Evolutionary conservation across 2,329 filamentous ascomycete genomes (phyloP).

Genomic region (Claviceps pusilla): DNA sequence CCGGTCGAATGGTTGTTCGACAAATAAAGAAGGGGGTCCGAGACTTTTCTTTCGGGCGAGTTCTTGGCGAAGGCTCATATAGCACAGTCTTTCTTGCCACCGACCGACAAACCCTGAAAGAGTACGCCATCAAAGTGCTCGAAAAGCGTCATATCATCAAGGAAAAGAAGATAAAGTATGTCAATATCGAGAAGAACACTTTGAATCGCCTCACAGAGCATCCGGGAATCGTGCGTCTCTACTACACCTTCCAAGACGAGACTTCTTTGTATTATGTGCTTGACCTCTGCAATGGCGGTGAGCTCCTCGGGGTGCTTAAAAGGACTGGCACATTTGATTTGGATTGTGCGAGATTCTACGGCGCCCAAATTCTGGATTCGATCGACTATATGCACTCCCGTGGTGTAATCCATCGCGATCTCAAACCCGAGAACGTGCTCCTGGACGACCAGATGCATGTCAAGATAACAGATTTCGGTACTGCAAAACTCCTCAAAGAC

Average conservation of each 20-base stretch:
- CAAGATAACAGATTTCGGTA: constrained; percentile 98
- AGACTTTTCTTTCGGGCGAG: constrained; percentile 85
- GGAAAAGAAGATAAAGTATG: constrained; percentile 99
- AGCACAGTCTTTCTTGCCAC: constrained; percentile 89
- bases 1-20: constrained; percentile 65
- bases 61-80: constrained; percentile 92
- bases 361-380: constrained; percentile 86
- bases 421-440: constrained; percentile 94
- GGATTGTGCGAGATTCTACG: constrained; percentile 88
- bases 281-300: constrained; percentile 81
- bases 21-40: constrained; percentile 93
- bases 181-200: constrained; percentile 98
- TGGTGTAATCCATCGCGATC: constrained; percentile 87
- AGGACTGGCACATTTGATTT: constrained; percentile 89
- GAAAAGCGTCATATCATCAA: constrained; percentile 99
- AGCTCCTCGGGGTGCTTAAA: constrained; percentile 83
- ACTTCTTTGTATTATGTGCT: constrained; percentile 91
- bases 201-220: constrained; percentile 92
- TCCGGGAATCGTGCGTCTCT: constrained; percentile 86
- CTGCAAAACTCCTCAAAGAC: constrained; percentile 66
- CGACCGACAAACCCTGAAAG: constrained; percentile 82
- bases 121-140: constrained; percentile 95
- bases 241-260: constrained; percentile 98
- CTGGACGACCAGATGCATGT: constrained; percentile 93
- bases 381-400: constrained; percentile 97